Percentiles rank a stretch among this genome's conserved stretches.
phyloP scores from a whole-genome alignment of 2,329 filamentous ascomycete genomes.

The Aulographum hederae region DNA sequence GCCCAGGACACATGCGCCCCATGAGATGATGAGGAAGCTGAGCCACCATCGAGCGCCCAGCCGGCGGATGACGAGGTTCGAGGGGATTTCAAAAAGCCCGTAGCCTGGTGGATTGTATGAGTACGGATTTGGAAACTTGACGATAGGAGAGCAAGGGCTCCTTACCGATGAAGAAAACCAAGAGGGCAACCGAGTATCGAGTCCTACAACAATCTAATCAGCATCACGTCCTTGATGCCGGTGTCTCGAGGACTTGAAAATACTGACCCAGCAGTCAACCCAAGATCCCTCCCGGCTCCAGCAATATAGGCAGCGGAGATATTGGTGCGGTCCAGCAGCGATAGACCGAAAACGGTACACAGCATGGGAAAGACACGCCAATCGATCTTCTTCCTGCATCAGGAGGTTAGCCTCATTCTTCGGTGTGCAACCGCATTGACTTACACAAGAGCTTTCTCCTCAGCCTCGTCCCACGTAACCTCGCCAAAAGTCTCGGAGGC shows the following conservation, averaged over 20 bases:
- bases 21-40: conserved; percentile 8
- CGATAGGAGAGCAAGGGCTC: neutral
- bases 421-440: too few species aligned
- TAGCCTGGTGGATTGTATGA: too few species aligned
- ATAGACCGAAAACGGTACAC: conserved; percentile 8
- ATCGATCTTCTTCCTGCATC: conserved; percentile 14
- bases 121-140: neutral
- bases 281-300: conserved; percentile 8
- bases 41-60: conserved; percentile 11
- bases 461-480: too few species aligned
- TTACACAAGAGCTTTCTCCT: too few species aligned
- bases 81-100: conserved; percentile 1
- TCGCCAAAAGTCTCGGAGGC: too few species aligned
- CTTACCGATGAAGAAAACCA: conserved; percentile 9
- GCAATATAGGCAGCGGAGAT: conserved; percentile 11
- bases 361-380: conserved; percentile 12
- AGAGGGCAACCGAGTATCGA: conserved; percentile 10
- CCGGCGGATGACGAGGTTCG: conserved; percentile 3
- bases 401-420: too few species aligned
- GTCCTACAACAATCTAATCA: too few species aligned
- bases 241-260: too few species aligned
- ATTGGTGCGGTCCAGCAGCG: conserved; percentile 7
- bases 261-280: conserved; percentile 3
- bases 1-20: conserved; percentile 9
- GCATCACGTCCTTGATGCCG: too few species aligned